Evolutionary conservation across 495 filamentous ascomycete species (phyloP), one percentile per base, ranked within the genome.

Genomic region (Aspergillus mulundensis): DNA sequence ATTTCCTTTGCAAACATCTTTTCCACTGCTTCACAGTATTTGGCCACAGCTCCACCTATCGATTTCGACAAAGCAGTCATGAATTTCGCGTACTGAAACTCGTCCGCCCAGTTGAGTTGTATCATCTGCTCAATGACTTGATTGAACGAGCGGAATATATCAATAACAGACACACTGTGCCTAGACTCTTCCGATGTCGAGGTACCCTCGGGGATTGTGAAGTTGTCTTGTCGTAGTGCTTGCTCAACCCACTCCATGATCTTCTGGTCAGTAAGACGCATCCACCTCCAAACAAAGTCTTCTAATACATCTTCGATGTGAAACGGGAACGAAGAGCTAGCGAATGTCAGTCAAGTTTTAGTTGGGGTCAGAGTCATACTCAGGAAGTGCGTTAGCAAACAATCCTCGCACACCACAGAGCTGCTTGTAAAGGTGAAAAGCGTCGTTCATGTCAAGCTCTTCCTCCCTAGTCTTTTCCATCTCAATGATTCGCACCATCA

Each of bases 231-330:
- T 70, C 87, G 91, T 62, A 94, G 85, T 18, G 95, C 92, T 63
- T 89, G 83, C 38, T 95, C 91, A 28, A 97, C 89, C 79, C 94
- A 93, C 16, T 85, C 86, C 65, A 85, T 77, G 58, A 96, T 84
- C 64, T 85, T 91, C 16, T 75, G 72, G 52, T 96, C 91, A 20
- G 89, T 90, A 58, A 84, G 82, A 48, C 79, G 80, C 57, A 99
- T 88, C 91, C 92, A 99, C 24, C 89, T 84, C 91, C 91, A 96
- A 23, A 96, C 93, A 68, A 97, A 99, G 23, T 88, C 87, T 54
- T 88, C 89, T 7, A 99, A 77, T 15, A 94, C 71, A 40, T 82
- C 82, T 70, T 99, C 95, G 41, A 99, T 82, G 58, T 89, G 80
- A 67, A 96, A 95, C 11, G 84, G 86, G 67, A 97, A 99, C 5